Evolutionary conservation across 208 protist species (phyloP), one percentile per base, ranked within the genome.

Genomic region (Crithidia mellificae): DNA sequence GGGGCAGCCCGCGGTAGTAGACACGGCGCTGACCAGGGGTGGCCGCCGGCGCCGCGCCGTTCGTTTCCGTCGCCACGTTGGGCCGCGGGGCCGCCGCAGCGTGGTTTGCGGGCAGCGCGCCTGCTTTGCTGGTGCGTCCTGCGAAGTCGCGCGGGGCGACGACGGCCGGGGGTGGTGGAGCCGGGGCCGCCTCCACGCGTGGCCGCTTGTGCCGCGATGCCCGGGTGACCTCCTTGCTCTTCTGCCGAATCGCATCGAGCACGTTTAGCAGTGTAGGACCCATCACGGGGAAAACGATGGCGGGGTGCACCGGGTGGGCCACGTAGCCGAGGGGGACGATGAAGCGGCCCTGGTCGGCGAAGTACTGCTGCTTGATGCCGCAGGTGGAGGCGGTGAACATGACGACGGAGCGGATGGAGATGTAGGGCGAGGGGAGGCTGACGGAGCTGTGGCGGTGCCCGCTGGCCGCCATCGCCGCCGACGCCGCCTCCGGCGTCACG

Each of bases 1-100:
- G 68, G 8, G 98, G 98, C 54, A 99, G 87, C 57, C 98, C 98
- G 25, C 86, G 69, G 78, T 99, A 98, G 53, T 65, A 80, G 14
- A 91, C 71, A 15, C 74, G 73, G 11, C 74, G 57, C 34, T 63
- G 46, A 25, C 34, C 64, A 2, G 62, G 51, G 2, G 22, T 20
- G 5, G 62, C n/a, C n/a, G n/a, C n/a, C n/a, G n/a, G 19, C 2
- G 47, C 30, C 0, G 38, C 36, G 15, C 27, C 50, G 47, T 57
- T 57, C 8, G n/a, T 38, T 24, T 57, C 51, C 5, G 19, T 22
- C 9, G 58, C 46, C 12, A 64, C 29, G 58, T 64, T 64, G 12
- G 46, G 58, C 58, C 53, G 44, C 30, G 58, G 46, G 14, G 64
- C 53, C 2, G 64, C 44, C 0, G 32, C 25, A n/a, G 36, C 1